Base-by-base conservation (phyloP, 257 asterid species). In the Ballota nigra region DNA sequence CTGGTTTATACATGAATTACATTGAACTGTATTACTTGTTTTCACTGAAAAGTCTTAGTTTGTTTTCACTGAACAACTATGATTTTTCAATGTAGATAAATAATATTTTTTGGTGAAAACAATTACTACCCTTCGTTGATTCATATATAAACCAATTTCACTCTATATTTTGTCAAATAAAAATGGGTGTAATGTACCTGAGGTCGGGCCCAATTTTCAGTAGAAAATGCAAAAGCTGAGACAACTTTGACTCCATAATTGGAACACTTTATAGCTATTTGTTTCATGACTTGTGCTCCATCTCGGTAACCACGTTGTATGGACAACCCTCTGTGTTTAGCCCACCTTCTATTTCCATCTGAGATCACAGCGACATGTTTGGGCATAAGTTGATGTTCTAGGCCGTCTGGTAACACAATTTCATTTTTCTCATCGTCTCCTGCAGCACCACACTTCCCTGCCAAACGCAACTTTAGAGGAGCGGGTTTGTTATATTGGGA, bases 291-390 rank as follows among this genome's bases (percentile, higher is more conserved):
- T 13, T 33, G n/a, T 0, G 10, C 1, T 0, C 80, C 83, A 29
- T 71, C 58, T 13, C 22, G 4, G 3, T 79, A 75, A 7, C 72
- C 80, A 0, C 15, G 22, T 3, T 66, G 45, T 19, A 33, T 10
- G 3, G 69, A 4, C 55, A 79, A 8, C 0, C 67, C 80, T 2
- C 16, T 71, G 1, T 43, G 34, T 69, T 2, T 59, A 0, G 83
- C 78, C 83, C 83, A 79, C 51, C 78, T 71, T 36, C 78, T 51
- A 56, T 79, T 58, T 11, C 83, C 78, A 19, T 79, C 83, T 59
- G 66, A 6, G 18, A 75, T 75, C 0, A 79, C 18, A 0, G 78
- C 80, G 6, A 79, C 18, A 36, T 75, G 83, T 47, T 70, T 79
- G 45, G 80, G 80, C 53, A 74, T 79, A 28, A 59, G 52, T 3